A percentile compares a stretch with the other conserved stretches of the same genome.
Conservation (phyloP, 768 basidiomycete genomes). For the Calocera viscosa region DNA sequence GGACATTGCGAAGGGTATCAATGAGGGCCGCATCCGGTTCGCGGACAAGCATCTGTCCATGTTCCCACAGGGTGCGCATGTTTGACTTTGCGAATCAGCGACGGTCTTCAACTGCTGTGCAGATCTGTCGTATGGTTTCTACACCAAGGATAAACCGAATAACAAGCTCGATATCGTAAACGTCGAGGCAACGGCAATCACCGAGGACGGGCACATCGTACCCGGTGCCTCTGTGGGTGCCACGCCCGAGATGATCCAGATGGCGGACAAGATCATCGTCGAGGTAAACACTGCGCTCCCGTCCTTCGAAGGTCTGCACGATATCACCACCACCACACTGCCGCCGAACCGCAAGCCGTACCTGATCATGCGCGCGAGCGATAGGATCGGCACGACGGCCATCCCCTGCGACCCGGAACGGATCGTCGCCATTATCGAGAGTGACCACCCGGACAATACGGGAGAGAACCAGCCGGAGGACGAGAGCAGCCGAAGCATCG, state of each 20-base stretch:
- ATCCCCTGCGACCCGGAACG: slow-evolving; percentile 22
- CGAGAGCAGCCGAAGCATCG: slow-evolving; percentile 17
- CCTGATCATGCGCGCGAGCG: slow-evolving; percentile 17
- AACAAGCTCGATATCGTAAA: slow-evolving; percentile 24
- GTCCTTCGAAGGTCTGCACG: slow-evolving; percentile 22
- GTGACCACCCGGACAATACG: slow-evolving; percentile 20
- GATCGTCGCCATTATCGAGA: slow-evolving; percentile 23
- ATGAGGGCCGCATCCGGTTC: slow-evolving; percentile 21
- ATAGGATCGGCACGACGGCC: slow-evolving; percentile 20
- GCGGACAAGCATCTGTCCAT: slow-evolving; percentile 22
- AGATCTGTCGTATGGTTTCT: slow-evolving; percentile 21
- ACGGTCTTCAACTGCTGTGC: not conserved
- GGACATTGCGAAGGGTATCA: slow-evolving; percentile 21
- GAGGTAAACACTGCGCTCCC: slow-evolving; percentile 26
- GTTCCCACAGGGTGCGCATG: slow-evolving; percentile 16
- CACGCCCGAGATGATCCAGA: slow-evolving; percentile 23
- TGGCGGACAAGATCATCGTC: slow-evolving; percentile 23
- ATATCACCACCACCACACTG: slow-evolving; percentile 21
- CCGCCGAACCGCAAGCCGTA: slow-evolving; percentile 24
- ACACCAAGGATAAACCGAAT: slow-evolving; percentile 17
- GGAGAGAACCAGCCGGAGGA: slow-evolving; percentile 21
- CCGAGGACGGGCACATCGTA: slow-evolving; percentile 21
- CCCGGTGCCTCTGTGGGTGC: slow-evolving; percentile 24
- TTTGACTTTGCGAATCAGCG: not conserved
- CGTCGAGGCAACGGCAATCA: slow-evolving; percentile 22